Evolutionary conservation across 768 basidiomycete genomes (phyloP).

Genomic region (Auriscalpium orientale): DNA sequence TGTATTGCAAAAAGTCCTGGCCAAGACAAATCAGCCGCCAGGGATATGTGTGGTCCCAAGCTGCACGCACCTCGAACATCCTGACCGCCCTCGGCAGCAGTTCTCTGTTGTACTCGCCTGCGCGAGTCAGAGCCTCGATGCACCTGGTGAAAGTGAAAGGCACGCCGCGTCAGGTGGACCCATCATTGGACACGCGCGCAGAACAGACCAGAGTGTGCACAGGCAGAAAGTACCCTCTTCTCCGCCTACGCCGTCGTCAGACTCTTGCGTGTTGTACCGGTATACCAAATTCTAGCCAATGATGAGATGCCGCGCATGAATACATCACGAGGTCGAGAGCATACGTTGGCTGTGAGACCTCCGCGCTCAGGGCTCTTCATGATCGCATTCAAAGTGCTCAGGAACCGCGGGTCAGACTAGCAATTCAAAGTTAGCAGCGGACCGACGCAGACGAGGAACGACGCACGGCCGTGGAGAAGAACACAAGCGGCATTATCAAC

Average conservation of each 20-base stretch:
- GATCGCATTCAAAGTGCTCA: slow-evolving; percentile 76
- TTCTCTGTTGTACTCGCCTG: slow-evolving; percentile 65
- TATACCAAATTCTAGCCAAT: slow-evolving; percentile 68
- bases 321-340: slow-evolving; percentile 15
- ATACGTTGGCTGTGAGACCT: slow-evolving; percentile 81
- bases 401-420: slow-evolving; percentile 84
- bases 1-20: slow-evolving; percentile 72
- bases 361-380: slow-evolving; percentile 84
- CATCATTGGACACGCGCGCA: not conserved
- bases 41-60: not conserved
- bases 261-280: slow-evolving; percentile 80
- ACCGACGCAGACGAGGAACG: not conserved
- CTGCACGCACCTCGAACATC: slow-evolving; percentile 77
- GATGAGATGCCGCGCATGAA: not conserved
- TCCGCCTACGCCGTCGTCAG: slow-evolving; percentile 91
- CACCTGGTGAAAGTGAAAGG: slow-evolving; percentile 41
- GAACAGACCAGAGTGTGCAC: slow-evolving; percentile 65
- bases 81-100: slow-evolving; percentile 61
- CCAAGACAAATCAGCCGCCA: not conserved
- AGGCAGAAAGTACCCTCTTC: slow-evolving; percentile 94
- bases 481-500: slow-evolving; percentile 87
- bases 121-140: slow-evolving; percentile 83
- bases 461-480: slow-evolving; percentile 78
- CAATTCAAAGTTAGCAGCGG: not conserved
- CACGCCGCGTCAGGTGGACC: not conserved